A percentile compares a stretch with the other conserved stretches of the same genome.
phyloP scores from a whole-genome alignment of 176 grass and related monocot species.

The Phragmites australis region DNA sequence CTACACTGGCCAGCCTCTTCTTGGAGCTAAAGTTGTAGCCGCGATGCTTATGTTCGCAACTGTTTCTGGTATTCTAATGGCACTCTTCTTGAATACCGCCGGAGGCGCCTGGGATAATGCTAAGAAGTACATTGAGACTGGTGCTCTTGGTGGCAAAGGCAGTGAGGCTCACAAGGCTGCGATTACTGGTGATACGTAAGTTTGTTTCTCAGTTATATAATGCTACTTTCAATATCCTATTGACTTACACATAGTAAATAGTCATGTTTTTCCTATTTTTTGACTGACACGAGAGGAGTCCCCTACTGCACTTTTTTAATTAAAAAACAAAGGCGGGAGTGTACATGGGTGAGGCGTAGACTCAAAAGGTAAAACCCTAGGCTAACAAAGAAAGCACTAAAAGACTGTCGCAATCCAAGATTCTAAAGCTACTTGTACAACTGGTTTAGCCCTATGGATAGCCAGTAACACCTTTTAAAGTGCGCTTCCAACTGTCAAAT shows the following conservation, averaged over 20 bases:
- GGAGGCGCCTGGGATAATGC: constrained; percentile 99
- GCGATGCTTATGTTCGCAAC: constrained; percentile 98
- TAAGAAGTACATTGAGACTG: constrained; percentile 99
- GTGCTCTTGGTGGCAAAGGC: constrained; percentile 93
- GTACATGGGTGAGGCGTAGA: too few species aligned
- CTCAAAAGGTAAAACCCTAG: too few species aligned
- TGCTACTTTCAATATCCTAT: neutral
- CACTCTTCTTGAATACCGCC: constrained; percentile 94
- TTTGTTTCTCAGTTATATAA: constrained; percentile 46
- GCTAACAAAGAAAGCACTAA: too few species aligned
- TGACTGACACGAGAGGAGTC: too few species aligned
- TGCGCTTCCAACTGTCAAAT: too few species aligned
- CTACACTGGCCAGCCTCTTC: constrained; percentile 66
- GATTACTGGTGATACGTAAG: constrained; percentile 96
- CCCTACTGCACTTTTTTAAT: too few species aligned
- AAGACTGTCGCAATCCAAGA: too few species aligned
- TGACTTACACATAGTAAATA: neutral
- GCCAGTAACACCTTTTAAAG: too few species aligned
- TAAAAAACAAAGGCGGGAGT: too few species aligned
- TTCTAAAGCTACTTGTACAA: too few species aligned
- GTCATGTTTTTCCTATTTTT: neutral
- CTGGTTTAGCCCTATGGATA: too few species aligned
- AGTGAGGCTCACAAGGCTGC: constrained; percentile 95
- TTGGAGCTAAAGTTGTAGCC: constrained; percentile 97
- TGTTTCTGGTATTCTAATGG: constrained; percentile 93